These are phyloP conservation scores for Bisporella sp. DNA, from an alignment of 2,329 filamentous ascomycete genomes.

Conservation along the genomic window DNA sequence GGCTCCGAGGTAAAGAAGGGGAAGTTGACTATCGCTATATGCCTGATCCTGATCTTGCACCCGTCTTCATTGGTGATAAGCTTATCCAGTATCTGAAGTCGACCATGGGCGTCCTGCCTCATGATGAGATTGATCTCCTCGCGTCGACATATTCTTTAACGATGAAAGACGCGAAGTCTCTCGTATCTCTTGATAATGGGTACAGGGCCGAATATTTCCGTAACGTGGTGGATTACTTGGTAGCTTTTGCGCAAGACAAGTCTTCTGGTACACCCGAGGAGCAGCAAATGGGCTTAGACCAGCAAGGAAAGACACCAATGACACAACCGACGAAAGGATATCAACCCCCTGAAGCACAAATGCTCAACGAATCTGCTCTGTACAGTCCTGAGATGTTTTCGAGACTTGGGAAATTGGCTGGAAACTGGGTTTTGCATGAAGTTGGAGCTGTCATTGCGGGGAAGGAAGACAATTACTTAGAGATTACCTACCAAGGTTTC, in stretches of 20 bases:
- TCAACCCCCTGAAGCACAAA: no score
- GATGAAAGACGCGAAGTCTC: constrained; percentile 73
- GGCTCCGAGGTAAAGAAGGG: constrained; percentile 86
- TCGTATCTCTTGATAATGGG: constrained; percentile 72
- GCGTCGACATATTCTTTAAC: constrained; percentile 60
- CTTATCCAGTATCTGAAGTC: constrained; percentile 57
- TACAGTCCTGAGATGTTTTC: constrained; percentile 3
- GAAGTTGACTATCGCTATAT: constrained; percentile 98
- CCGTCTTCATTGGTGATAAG: constrained; percentile 66
- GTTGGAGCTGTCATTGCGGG: constrained; percentile 51
- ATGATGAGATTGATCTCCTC: constrained; percentile 59
- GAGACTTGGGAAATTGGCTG: constrained; percentile 39
- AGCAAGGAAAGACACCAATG: background rate
- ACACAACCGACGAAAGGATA: no score
- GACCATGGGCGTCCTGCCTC: constrained; percentile 65
- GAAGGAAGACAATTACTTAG: constrained; percentile 19
- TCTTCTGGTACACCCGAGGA: background rate
- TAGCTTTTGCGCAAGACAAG: background rate
- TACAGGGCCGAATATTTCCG: constrained; percentile 78
- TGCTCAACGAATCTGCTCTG: background rate
- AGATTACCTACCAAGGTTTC: constrained; percentile 16
- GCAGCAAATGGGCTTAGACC: background rate
- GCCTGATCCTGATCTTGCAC: constrained; percentile 87
- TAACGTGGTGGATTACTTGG: constrained; percentile 45
- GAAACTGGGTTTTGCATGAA: constrained; percentile 69